phyloP scores from a whole-genome alignment of 768 basidiomycete species.

The Guyanaporus albipodus region DNA sequence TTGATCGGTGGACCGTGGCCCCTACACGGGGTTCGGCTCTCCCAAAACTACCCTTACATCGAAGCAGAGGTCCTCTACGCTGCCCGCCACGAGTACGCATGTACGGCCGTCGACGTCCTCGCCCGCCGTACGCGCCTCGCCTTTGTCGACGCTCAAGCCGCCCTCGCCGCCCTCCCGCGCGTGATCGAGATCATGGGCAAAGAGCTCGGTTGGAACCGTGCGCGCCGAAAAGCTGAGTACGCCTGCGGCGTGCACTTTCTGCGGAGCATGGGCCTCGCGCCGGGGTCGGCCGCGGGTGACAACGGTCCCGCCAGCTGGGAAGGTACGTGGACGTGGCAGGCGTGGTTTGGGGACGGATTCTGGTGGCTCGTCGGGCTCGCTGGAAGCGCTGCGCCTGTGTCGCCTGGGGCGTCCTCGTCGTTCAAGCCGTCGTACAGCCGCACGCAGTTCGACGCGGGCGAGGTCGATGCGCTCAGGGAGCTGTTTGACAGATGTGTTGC shows the following conservation, averaged over 20 bases:
- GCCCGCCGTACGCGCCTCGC: constrained; percentile 90
- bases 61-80: constrained; percentile 94
- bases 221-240: constrained; percentile 58
- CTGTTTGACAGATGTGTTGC: constrained; percentile 29
- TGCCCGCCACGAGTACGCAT: constrained; percentile 84
- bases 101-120: constrained; percentile 89
- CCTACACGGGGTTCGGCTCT: constrained; percentile 75
- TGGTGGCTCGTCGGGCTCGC: constrained; percentile 25
- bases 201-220: constrained; percentile 73
- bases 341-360: constrained; percentile 15
- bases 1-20: constrained; percentile 81
- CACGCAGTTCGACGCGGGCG: constrained; percentile 52
- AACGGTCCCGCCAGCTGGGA: background rate
- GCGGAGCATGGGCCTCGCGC: constrained; percentile 78
- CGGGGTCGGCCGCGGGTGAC: constrained; percentile 29
- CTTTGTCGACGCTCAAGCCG: constrained; percentile 87
- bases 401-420: constrained; percentile 2
- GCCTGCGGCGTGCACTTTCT: constrained; percentile 61
- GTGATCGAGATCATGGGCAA: constrained; percentile 90
- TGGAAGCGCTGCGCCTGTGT: background rate
- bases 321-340: constrained; percentile 12
- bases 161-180: constrained; percentile 77
- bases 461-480: constrained; percentile 39
- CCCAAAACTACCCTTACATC: constrained; percentile 76
- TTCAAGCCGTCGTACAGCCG: constrained; percentile 38